Base-by-base conservation (phyloP, 2,329 filamentous ascomycete species). In the Colletotrichum truncatum region DNA sequence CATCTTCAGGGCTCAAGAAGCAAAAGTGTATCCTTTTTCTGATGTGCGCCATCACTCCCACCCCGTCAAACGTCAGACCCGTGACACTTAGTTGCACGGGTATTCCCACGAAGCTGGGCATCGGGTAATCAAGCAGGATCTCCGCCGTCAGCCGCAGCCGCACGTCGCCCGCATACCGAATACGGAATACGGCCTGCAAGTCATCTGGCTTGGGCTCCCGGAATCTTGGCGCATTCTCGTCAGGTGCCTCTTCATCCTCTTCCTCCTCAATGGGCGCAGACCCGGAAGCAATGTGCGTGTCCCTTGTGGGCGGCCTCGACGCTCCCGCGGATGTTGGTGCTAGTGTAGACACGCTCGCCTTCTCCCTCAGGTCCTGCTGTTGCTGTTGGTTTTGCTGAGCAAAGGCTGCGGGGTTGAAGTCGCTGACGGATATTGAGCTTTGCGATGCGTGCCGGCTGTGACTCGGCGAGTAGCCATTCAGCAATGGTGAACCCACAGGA, bases 41-140 rank as follows among this genome's bases (percentile, higher is more conserved):
- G 69, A 98, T 97, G 77, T 97, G 91, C 9, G 96, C 96, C 62
- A 98, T 79, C 48, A 98, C 93, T 1, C 94, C 95, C 9, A 98
- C 93, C 1, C 96, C 96, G 75, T 99, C 95, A 79, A 99, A 99
- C 0, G 92, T 94, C 66, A 99, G 80, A 0, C 96, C 96, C 1
- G 96, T 98, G 70, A 99, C 97, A 76, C 95, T 97, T 25, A 99
- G 85, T 77, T 96, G 95, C 48, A 99, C 86, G 1, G 96, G 96
- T 67, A 99, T 95, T 11, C 94, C 94, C 3, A 98, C 95, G 73
- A 99, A 99, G 81, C 93, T 97, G 39, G 94, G 94, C 93, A 98
- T 98, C 1, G 96, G 96, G 76, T 99, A 99, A 78, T 99, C 96
- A 32, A 99, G 89, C 30, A 98, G 84, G 41, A 99, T 97, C 78